These are phyloP conservation scores for Pseudognaphalium luteoalbum DNA, from an alignment of 129 eudicot genomes.

Conservation along the genomic window DNA sequence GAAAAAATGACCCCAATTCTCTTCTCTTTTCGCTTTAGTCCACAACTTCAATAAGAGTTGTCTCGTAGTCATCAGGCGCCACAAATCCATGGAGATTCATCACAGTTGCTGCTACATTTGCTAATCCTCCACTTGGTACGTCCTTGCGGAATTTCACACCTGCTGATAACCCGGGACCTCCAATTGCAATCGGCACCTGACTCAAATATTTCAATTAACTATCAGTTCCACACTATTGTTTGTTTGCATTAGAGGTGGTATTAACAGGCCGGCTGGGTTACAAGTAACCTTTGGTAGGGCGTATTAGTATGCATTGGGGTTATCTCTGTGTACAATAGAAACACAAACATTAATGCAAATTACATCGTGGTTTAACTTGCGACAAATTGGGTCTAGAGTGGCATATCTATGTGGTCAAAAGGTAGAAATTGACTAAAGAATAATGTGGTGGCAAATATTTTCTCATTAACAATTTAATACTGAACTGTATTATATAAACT, in stretches of 20 bases:
- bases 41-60: constrained; percentile 83
- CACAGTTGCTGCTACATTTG: constrained; percentile 94
- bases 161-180: constrained; percentile 79
- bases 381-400: too few species aligned
- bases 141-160: constrained; percentile 81
- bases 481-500: neutral
- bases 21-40: constrained; percentile 21
- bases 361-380: too few species aligned
- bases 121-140: constrained; percentile 72
- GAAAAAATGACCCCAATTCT: neutral
- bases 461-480: neutral
- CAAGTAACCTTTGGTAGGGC: too few species aligned
- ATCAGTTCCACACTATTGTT: neutral
- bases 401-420: too few species aligned
- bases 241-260: too few species aligned
- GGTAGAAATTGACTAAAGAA: too few species aligned
- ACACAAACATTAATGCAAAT: too few species aligned
- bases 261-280: too few species aligned
- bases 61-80: constrained; percentile 88
- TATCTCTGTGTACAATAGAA: too few species aligned
- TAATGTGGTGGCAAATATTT: too few species aligned
- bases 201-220: neutral
- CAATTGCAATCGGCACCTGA: constrained; percentile 93
- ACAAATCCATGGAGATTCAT: constrained; percentile 87
- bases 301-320: too few species aligned